Conservation (phyloP, 257 asterid species). For the Solanum etuberosum region DNA sequence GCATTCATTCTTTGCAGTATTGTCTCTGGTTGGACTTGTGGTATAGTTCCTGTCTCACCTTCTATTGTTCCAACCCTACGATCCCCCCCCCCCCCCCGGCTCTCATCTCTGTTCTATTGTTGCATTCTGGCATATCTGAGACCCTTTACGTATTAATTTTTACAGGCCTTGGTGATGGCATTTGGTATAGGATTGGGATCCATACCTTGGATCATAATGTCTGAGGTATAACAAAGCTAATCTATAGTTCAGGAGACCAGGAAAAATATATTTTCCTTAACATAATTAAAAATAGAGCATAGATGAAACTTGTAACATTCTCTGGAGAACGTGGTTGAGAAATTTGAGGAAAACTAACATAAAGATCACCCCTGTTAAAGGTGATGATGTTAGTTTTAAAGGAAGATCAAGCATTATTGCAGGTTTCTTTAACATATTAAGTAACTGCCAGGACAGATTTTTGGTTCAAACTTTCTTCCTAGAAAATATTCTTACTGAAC, state of each 20-base stretch:
- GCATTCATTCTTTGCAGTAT: conserved; percentile 25
- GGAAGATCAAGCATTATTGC: background rate
- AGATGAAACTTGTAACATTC: background rate
- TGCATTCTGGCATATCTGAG: background rate
- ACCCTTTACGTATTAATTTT: conserved; percentile 3
- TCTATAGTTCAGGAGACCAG: background rate
- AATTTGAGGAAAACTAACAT: background rate
- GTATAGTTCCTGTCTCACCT: conserved; percentile 25
- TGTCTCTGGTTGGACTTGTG: conserved; percentile 62
- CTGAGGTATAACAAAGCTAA: conserved; percentile 47
- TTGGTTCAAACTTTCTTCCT: background rate
- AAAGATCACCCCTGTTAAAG: background rate
- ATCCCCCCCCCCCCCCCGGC: too few species aligned
- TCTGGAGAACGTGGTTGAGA: background rate
- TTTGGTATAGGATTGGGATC: conserved; percentile 80
- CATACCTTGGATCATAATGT: conserved; percentile 88
- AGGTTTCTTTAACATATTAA: background rate
- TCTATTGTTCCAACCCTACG: background rate
- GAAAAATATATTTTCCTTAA: background rate
- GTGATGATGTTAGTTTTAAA: background rate
- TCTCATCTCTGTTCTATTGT: background rate
- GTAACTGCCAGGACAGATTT: background rate
- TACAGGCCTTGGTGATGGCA: conserved; percentile 63
- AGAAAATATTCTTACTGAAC: background rate
- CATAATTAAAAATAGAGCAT: background rate